Base-by-base conservation (phyloP, 2,329 filamentous ascomycete species). In the Penicillium sp. region DNA sequence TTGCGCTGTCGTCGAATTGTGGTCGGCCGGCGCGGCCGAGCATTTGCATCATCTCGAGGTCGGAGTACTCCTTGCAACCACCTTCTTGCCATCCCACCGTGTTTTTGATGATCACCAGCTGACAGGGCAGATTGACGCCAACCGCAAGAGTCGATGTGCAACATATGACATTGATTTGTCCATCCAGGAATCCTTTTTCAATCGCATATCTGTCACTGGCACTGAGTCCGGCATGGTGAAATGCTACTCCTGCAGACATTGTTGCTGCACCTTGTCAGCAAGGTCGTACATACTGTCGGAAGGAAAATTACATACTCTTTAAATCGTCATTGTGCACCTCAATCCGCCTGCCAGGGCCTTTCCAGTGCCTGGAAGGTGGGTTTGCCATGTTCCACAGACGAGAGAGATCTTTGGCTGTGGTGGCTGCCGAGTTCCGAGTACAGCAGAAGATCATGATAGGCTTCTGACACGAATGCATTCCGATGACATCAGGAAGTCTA, bases 11-110 rank as follows among this genome's bases (percentile, higher is more conserved):
- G 61, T 92, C 90, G 56, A 92, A 95, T 63, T 95, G 90, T 5
- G 90, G 90, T 18, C 90, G 79, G 1, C 90, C 90, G 45, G 90
- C 90, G 56, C 90, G 84, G 6, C 90, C 90, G 44, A 95, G 81
- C 90, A 95, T 95, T 63, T 95, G 90, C 86, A 92, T 92, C 55
- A 92, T 81, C 60, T 95, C 90, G 5, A 95, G 76, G 65, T 94
- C 89, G 0, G 88, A 85, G 59, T 90, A 91, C 66, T 94, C 89
- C 49, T 84, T 81, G 33, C 82, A 78, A 6, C 79, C 71, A 28
- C 72, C 76, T 50, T 84, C 80, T 50, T 83, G 81, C 69, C 84
- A 92, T 0, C 79, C 77, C 3, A 85, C 79, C 0, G 90, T 95
- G 20, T 89, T 88, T 68, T 95, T 95, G 49, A 95, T 81, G 9